phyloP scores from a whole-genome alignment of 2,329 filamentous ascomycete genomes.

The Cryphonectria nitschkei region DNA sequence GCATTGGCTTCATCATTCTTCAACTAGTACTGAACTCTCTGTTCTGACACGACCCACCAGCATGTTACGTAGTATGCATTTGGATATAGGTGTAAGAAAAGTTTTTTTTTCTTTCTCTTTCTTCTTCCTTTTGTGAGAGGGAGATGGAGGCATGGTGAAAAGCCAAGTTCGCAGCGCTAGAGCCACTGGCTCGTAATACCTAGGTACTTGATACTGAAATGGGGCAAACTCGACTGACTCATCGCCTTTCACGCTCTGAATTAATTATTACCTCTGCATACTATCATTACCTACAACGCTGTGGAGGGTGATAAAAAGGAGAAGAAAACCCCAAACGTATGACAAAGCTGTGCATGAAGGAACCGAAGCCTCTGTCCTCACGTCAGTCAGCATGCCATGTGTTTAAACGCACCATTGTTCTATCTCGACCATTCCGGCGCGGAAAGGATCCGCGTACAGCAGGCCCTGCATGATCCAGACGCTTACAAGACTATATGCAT shows the following conservation, averaged over 20 bases:
- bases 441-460: not conserved
- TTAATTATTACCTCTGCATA: not conserved
- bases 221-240: not conserved
- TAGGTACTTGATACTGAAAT: not conserved
- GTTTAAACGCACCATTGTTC: too few relatives aligned
- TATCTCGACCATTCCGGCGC: not conserved
- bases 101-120: too few relatives aligned
- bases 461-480: not conserved
- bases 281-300: too few relatives aligned
- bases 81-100: too few relatives aligned
- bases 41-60: too few relatives aligned
- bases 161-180: not conserved
- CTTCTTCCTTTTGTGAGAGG: not conserved
- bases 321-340: not conserved
- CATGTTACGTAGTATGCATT: not conserved
- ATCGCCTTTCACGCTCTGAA: not conserved
- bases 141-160: not conserved
- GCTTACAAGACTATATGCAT: too few relatives aligned
- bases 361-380: not conserved
- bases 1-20: too few relatives aligned
- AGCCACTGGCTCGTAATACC: too few relatives aligned
- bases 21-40: too few relatives aligned
- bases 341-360: not conserved
- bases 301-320: not conserved
- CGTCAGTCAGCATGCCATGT: not conserved